Base-by-base conservation (phyloP, 2,329 filamentous ascomycete species). In the Byssothecium circinans region DNA sequence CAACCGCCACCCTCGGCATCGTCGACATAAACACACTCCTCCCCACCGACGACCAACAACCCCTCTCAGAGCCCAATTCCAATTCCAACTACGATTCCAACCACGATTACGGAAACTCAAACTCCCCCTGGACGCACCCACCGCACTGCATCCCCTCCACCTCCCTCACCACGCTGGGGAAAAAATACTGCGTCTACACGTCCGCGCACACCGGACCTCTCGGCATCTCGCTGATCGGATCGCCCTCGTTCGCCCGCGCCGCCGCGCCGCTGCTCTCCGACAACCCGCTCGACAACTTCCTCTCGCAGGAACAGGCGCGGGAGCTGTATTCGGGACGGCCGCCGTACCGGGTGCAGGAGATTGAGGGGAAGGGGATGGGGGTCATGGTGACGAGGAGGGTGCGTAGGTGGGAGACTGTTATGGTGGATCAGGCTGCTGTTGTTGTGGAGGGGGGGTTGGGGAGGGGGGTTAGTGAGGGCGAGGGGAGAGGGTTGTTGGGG, bases 141-240 rank as follows among this genome's bases (percentile, higher is more conserved):
- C 56, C 58, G 3, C 8, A 50, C 22, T 61, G 60, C 57, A 43
- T 19, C 2, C 37, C 33, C 3, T 53, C 54, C 8, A 35, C 33
- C 11, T 30, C 20, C n/a, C 44, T 54, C 35, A 10, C 47, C 14
- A 37, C 35, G 15, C n/a, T 50, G 1, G 49, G 48, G 30, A 49
- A 53, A 25, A 52, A 56, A 37, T 63, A 47, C 45, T 63, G 60
- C 48, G 49, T 57, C 47, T 61, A 56, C 42, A 61, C 57, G 15
- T 54, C 52, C 32, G 56, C 54, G 34, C 41, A 41, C 1, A 53
- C 55, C 8, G 49, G 50, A 18, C 43, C 52, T 2, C 45, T 51
- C 41, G 54, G 57, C 17, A 43, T 61, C 15, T 52, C 47, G 6
- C 30, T 61, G 1, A 49, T 63, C 40, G 44, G 52, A 4, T 43